Conservation (phyloP, 1,284 basidiomycete species). For the Leccinum angustisporum region DNA sequence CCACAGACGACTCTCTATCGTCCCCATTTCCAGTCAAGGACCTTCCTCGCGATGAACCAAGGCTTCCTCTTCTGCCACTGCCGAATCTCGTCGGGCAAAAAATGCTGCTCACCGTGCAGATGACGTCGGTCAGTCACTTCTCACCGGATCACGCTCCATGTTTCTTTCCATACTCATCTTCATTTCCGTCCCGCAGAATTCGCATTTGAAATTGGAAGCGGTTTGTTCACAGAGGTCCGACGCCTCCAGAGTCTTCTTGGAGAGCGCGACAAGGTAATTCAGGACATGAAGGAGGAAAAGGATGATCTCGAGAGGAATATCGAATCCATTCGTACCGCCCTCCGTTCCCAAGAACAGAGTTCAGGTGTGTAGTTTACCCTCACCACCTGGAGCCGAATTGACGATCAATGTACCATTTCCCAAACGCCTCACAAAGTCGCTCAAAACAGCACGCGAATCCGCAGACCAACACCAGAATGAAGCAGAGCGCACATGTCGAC, state of each 20-base stretch:
- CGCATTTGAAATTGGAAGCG: conserved; percentile 93
- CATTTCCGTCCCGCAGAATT: conserved; percentile 62
- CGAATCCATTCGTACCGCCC: conserved; percentile 67
- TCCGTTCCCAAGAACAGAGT: conserved; percentile 75
- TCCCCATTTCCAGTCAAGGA: conserved; percentile 38
- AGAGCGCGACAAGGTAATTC: conserved; percentile 86
- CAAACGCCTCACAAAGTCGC: conserved; percentile 74
- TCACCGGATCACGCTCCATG: background rate
- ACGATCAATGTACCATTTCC: conserved; percentile 36
- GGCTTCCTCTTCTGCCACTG: conserved; percentile 52
- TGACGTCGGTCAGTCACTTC: conserved; percentile 65
- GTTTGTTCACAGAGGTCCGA: conserved; percentile 84
- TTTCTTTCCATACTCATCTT: conserved; percentile 18
- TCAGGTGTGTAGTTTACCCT: conserved; percentile 52
- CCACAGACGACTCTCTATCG: conserved; percentile 42
- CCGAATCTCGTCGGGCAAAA: conserved; percentile 80
- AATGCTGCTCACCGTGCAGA: conserved; percentile 83
- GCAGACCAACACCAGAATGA: conserved; percentile 88
- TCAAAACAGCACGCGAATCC: conserved; percentile 73
- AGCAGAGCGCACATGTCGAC: conserved; percentile 75
- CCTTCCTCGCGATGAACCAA: conserved; percentile 43
- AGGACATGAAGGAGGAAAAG: conserved; percentile 85
- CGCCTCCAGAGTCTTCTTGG: conserved; percentile 83
- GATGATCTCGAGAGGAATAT: conserved; percentile 78
- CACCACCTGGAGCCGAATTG: background rate